Evolutionary conservation across 352 stramenopile genomes (phyloP).

Genomic region (Lagenidium giganteum): DNA sequence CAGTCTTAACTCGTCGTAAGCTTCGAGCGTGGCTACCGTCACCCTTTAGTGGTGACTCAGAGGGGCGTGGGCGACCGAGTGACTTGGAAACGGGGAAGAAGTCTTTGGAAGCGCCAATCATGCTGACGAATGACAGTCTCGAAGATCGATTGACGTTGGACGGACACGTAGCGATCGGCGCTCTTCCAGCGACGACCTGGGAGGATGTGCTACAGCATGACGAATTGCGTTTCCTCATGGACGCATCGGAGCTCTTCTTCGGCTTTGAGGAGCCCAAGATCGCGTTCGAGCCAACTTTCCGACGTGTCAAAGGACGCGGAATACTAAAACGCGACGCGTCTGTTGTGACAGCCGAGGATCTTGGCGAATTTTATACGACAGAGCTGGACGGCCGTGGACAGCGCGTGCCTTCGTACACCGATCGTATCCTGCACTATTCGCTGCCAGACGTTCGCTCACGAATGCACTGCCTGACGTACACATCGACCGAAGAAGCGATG

Average conservation of each 20-base stretch:
- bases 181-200: conserved; percentile 34
- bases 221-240: conserved; percentile 59
- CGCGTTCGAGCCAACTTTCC: conserved; percentile 71
- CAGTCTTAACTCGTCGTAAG: no score
- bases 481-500: conserved; percentile 61
- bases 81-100: conserved; percentile 1
- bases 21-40: no score
- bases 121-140: conserved; percentile 9
- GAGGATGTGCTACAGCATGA: conserved; percentile 67
- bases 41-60: no score
- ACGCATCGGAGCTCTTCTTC: conserved; percentile 50
- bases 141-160: not conserved
- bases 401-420: conserved; percentile 87
- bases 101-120: not conserved
- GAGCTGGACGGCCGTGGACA: conserved; percentile 39
- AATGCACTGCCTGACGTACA: conserved; percentile 64
- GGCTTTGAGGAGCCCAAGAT: conserved; percentile 76
- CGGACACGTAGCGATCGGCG: not conserved
- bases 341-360: conserved; percentile 18
- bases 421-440: conserved; percentile 85
- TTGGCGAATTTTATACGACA: conserved; percentile 54
- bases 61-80: no score
- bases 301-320: conserved; percentile 40
- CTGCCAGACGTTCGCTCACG: conserved; percentile 58
- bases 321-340: conserved; percentile 5